A percentile compares a stretch with the other conserved stretches of the same genome.
Evolutionary conservation across 1,284 basidiomycete species (phyloP).

Genomic region (Tylopilus sp.): DNA sequence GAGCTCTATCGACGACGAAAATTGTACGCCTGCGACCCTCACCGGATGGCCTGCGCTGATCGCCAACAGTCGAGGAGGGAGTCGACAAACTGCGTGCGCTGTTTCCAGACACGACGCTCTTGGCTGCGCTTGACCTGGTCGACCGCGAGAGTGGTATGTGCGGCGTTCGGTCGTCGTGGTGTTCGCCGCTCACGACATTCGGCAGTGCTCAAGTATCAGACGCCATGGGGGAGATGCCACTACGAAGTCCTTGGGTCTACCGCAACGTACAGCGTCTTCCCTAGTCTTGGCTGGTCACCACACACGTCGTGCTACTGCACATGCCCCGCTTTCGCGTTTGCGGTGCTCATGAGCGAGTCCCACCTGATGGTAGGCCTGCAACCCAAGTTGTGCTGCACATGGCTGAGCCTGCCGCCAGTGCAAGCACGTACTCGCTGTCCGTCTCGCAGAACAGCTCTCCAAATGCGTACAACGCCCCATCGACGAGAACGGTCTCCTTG

Average conservation of each 20-base stretch:
- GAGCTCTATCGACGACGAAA: conserved; percentile 31
- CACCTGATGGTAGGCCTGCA: conserved; percentile 59
- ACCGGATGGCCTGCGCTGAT: conserved; percentile 5
- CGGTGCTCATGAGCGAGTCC: conserved; percentile 55
- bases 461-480: conserved; percentile 51
- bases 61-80: conserved; percentile 52
- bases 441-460: conserved; percentile 54
- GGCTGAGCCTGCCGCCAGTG: conserved; percentile 46
- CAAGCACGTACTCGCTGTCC: conserved; percentile 71
- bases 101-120: conserved; percentile 58
- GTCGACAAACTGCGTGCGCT: conserved; percentile 54
- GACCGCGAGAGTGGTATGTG: conserved; percentile 60
- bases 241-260: conserved; percentile 69
- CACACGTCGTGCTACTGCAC: conserved; percentile 57
- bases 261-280: conserved; percentile 59
- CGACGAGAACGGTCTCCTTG: conserved; percentile 47
- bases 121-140: conserved; percentile 70
- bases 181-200: not conserved
- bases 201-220: conserved; percentile 62
- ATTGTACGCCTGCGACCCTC: conserved; percentile 19
- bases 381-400: not conserved
- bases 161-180: not conserved
- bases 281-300: conserved; percentile 44
- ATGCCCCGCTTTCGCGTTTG: conserved; percentile 70
- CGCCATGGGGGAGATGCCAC: conserved; percentile 54